Evolutionary conservation across 768 basidiomycete species (phyloP).

Genomic region (Leucocoprinus leucothites): DNA sequence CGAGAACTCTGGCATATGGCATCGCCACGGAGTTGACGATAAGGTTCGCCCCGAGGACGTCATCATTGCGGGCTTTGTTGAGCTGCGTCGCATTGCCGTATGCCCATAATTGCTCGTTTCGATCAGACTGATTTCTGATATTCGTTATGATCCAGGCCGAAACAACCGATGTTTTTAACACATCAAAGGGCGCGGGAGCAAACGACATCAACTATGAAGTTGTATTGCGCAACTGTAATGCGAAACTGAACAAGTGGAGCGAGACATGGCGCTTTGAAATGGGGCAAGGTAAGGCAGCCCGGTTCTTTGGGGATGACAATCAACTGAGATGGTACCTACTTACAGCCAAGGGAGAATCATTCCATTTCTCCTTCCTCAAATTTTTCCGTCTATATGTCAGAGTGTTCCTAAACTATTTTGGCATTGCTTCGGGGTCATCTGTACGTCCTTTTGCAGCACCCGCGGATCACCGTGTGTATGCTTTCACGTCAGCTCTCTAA

Average conservation of each 20-base stretch:
- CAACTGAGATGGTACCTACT: slow-evolving; percentile 8
- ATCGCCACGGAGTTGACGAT: slow-evolving; percentile 51
- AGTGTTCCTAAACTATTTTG: slow-evolving; percentile 83
- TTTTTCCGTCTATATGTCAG: slow-evolving; percentile 78
- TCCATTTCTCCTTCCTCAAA: slow-evolving; percentile 72
- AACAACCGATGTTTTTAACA: slow-evolving; percentile 70
- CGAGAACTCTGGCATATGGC: slow-evolving; percentile 68
- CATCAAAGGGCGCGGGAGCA: slow-evolving; percentile 40
- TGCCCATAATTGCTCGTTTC: slow-evolving; percentile 25
- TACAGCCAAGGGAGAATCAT: slow-evolving; percentile 66
- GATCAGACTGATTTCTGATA: slow-evolving; percentile 2
- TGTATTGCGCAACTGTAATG: slow-evolving; percentile 69
- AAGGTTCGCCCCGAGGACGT: slow-evolving; percentile 73
- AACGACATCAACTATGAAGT: slow-evolving; percentile 72
- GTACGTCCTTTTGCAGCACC: slow-evolving; percentile 4
- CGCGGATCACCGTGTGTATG: slow-evolving; percentile 10
- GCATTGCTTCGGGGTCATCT: slow-evolving; percentile 27
- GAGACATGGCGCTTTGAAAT: slow-evolving; percentile 72
- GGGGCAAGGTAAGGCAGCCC: slow-evolving; percentile 48
- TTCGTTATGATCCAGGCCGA: slow-evolving; percentile 52
- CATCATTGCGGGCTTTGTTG: slow-evolving; percentile 72
- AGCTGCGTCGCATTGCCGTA: slow-evolving; percentile 78
- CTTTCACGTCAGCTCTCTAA: not conserved
- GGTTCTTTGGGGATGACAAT: not conserved
- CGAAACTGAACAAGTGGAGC: slow-evolving; percentile 69